Conservation (phyloP, 371 early-diverging fungal genomes). For the Antonospora locustae region DNA sequence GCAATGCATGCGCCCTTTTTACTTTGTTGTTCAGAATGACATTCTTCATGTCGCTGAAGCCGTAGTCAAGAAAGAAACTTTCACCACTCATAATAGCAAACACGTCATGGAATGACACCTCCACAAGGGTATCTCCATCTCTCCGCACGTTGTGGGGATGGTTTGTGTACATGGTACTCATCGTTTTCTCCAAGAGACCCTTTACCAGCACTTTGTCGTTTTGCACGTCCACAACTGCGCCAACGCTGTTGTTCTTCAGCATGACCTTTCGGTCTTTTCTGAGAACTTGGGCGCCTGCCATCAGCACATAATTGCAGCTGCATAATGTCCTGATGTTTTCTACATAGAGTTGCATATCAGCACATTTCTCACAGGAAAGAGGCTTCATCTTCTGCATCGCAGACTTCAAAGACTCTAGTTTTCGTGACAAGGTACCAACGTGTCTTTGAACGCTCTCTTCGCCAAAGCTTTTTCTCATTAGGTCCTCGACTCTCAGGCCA, state of each 20-base stretch:
- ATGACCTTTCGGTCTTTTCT: constrained; percentile 8
- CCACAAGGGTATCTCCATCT: neutral
- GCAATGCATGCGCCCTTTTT: constrained; percentile 2
- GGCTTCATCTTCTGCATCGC: neutral
- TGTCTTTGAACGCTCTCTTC: constrained; percentile 45
- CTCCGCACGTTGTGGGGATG: neutral
- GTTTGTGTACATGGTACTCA: neutral
- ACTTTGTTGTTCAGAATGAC: constrained; percentile 3
- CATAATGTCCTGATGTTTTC: constrained; percentile 7
- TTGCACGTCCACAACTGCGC: constrained; percentile 5
- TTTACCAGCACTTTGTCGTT: neutral
- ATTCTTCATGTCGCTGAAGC: constrained; percentile 10
- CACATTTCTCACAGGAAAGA: constrained; percentile 23
- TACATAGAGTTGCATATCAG: constrained; percentile 16
- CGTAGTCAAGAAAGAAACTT: constrained; percentile 21
- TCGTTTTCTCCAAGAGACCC: too few species aligned
- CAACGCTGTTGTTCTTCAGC: constrained; percentile 8
- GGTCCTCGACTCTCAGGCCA: constrained; percentile 50
- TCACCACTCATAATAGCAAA: constrained; percentile 12
- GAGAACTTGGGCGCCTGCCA: constrained; percentile 16
- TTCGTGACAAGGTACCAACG: constrained; percentile 23
- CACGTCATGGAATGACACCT: neutral
- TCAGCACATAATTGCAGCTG: neutral
- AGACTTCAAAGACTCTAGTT: constrained; percentile 21
- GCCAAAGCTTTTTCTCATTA: constrained; percentile 49